These are phyloP conservation scores for Camelina sativa DNA, from an alignment of 345 rosid species.

Conservation along the genomic window DNA sequence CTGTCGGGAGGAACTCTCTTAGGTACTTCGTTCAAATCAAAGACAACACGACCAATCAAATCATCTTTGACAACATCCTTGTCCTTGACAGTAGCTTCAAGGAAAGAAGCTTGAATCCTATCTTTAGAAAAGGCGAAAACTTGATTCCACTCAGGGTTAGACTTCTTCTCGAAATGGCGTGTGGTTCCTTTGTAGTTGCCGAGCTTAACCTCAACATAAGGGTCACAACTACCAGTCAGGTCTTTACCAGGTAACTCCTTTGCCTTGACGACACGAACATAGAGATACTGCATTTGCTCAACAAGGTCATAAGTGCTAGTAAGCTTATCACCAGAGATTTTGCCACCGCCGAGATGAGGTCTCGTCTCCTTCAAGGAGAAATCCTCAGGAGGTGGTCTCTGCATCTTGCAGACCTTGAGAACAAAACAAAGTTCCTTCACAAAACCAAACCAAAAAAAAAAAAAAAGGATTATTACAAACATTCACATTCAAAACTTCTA, in stretches of 20 bases:
- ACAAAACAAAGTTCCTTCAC: conserved; percentile 26
- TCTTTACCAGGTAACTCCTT: conserved; percentile 84
- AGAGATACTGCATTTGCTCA: conserved; percentile 93
- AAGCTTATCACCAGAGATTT: conserved; percentile 75
- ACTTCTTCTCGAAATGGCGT: conserved; percentile 76
- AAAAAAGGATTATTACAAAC: not conserved
- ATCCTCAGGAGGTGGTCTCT: conserved; percentile 78
- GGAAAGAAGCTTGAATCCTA: conserved; percentile 75
- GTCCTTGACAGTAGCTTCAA: conserved; percentile 83
- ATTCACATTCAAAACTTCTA: not conserved
- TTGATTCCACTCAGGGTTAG: conserved; percentile 90
- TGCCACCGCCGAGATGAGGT: conserved; percentile 87
- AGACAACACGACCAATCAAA: conserved; percentile 68
- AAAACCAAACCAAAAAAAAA: not conserved
- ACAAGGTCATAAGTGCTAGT: conserved; percentile 94
- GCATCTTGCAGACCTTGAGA: conserved; percentile 54
- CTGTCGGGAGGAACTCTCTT: conserved; percentile 94
- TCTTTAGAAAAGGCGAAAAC: conserved; percentile 89
- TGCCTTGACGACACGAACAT: conserved; percentile 91
- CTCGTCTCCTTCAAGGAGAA: conserved; percentile 80
- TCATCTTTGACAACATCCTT: conserved; percentile 86
- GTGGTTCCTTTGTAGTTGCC: conserved; percentile 93
- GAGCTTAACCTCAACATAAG: conserved; percentile 87
- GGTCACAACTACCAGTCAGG: conserved; percentile 88
- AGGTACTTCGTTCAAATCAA: conserved; percentile 84